Conservation (phyloP, 441 rosid species). For the Biscutella laevigata region DNA sequence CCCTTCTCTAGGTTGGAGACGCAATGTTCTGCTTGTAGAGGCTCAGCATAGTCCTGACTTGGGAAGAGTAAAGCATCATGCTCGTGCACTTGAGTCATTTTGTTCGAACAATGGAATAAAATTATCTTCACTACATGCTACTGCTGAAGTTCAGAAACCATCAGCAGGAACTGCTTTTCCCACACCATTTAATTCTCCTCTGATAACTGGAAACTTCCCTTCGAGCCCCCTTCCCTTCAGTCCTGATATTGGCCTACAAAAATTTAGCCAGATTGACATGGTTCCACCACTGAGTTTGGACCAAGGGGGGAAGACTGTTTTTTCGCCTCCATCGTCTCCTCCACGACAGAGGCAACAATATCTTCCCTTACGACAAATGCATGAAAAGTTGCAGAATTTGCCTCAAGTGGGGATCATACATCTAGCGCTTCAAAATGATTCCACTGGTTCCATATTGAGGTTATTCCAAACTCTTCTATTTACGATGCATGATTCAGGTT, state of each 20-base stretch:
- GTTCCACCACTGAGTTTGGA: constrained; percentile 94
- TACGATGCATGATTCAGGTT: background rate
- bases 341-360: constrained; percentile 57
- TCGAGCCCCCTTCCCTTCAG: constrained; percentile 80
- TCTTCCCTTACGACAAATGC: constrained; percentile 68
- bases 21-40: constrained; percentile 81
- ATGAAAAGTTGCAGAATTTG: constrained; percentile 74
- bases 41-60: constrained; percentile 85
- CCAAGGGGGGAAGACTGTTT: constrained; percentile 46
- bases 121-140: constrained; percentile 45
- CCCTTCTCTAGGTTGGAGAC: constrained; percentile 92
- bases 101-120: constrained; percentile 65
- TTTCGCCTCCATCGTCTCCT: constrained; percentile 75
- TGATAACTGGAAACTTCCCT: constrained; percentile 86
- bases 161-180: constrained; percentile 57
- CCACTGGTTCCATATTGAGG: constrained; percentile 78
- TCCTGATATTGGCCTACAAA: constrained; percentile 70
- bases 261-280: constrained; percentile 68
- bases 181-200: constrained; percentile 81
- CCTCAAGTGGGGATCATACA: constrained; percentile 93
- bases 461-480: constrained; percentile 26
- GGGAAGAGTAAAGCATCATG: constrained; percentile 73
- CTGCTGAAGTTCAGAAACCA: constrained; percentile 42
- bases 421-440: constrained; percentile 81
- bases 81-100: constrained; percentile 86